phyloP scores from a whole-genome alignment of 2,329 filamentous ascomycete genomes.

The Knufia fluminis region DNA sequence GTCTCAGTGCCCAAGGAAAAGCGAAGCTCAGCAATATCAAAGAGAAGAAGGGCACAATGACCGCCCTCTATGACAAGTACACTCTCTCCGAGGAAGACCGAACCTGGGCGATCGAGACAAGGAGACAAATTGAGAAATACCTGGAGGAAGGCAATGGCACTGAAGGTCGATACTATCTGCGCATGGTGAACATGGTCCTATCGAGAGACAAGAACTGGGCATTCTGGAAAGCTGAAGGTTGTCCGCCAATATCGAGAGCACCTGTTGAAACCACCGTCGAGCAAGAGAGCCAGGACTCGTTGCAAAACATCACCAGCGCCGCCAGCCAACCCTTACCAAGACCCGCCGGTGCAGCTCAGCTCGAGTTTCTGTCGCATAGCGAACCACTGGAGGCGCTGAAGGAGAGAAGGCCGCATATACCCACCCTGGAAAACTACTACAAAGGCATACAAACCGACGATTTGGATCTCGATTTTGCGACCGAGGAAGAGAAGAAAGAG shows the following conservation, averaged over 20 bases:
- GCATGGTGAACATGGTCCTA: conserved; percentile 93
- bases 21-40: conserved; percentile 59
- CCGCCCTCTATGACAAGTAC: conserved; percentile 72
- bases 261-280: conserved; percentile 62
- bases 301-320: conserved; percentile 57
- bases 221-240: conserved; percentile 93
- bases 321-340: conserved; percentile 57
- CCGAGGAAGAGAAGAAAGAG: conserved; percentile 50
- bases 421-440: conserved; percentile 61
- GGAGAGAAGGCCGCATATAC: conserved; percentile 58
- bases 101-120: conserved; percentile 75
- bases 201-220: conserved; percentile 98
- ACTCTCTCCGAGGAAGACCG: conserved; percentile 72
- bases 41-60: conserved; percentile 57
- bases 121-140: conserved; percentile 69
- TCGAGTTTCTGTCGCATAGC: conserved; percentile 67
- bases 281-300: conserved; percentile 56
- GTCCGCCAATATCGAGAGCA: conserved; percentile 72
- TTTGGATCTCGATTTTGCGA: conserved; percentile 76
- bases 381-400: conserved; percentile 63
- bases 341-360: conserved; percentile 62
- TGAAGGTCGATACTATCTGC: conserved; percentile 87
- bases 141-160: conserved; percentile 56
- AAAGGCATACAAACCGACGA: conserved; percentile 68
- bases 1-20: conserved; percentile 72